Conservation (phyloP, 2,329 filamentous ascomycete species). For the Paradendryphiella salina region DNA sequence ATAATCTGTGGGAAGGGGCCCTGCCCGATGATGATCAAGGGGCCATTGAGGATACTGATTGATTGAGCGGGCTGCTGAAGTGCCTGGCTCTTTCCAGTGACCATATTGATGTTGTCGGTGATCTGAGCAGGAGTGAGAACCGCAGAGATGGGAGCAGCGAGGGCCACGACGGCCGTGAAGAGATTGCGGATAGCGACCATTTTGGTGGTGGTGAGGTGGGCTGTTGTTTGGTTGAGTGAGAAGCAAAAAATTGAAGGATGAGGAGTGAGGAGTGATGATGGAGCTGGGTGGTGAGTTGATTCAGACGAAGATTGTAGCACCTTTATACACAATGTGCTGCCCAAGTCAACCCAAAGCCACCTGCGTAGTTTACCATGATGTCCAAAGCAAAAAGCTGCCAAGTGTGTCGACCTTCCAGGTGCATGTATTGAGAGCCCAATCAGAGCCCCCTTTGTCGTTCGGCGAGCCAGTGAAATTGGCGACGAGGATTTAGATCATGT, state of each 20-base stretch:
- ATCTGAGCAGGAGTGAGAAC: constrained; percentile 9
- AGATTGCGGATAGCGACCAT: constrained; percentile 25
- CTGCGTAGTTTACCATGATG: not conserved
- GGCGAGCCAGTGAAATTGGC: not conserved
- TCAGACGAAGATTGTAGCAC: not conserved
- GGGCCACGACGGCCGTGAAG: constrained; percentile 17
- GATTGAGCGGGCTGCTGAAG: constrained; percentile 16
- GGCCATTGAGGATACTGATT: constrained; percentile 15
- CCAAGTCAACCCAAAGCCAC: not conserved
- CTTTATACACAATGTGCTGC: constrained; percentile 5
- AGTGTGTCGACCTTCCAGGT: constrained; percentile 1
- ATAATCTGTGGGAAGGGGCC: constrained; percentile 19
- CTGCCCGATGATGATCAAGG: constrained; percentile 14
- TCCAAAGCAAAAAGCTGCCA: not conserved
- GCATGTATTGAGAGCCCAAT: constrained; percentile 5
- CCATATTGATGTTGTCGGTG: constrained; percentile 9
- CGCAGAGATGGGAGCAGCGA: constrained; percentile 16
- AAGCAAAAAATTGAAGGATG: not conserved
- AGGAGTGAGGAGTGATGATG: constrained; percentile 6
- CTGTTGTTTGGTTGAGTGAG: not conserved
- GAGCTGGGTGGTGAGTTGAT: constrained; percentile 8
- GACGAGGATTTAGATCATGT: not conserved
- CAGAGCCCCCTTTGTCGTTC: not conserved
- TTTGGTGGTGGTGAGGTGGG: constrained; percentile 2
- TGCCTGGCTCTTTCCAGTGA: constrained; percentile 17